Evolutionary conservation across 768 basidiomycete genomes (phyloP), one percentile per base, ranked within the genome.

Genomic region (Termitomyces sp.): DNA sequence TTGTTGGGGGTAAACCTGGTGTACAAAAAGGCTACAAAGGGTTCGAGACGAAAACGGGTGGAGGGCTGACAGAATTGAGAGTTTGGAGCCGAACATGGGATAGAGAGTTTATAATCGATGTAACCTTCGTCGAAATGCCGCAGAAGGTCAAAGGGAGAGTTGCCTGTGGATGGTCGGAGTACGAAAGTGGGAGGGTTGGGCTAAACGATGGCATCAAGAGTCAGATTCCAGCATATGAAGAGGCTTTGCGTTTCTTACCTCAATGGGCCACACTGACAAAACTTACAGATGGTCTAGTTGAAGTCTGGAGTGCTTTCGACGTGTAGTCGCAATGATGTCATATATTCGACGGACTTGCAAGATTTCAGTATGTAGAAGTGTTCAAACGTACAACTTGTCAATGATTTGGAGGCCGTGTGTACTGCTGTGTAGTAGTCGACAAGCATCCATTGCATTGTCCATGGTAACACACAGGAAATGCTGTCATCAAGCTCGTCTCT

Each of bases 141-240:
- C 40, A 51, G 23, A 56, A 45, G 42, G 44, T 67, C 23, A 78
- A 74, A 35, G 73, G 76, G 6, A 72, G 59, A 2, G 60, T 78
- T 39, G 79, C 74, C n/a, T 85, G 83, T 48, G 74, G 73, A 50
- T 84, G 81, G 78, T 74, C 77, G 13, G 83, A 84, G 62, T 78
- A 79, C 56, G 73, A 76, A 60, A 73, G 75, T 57, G 78, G 64
- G 50, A 73, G 66, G 32, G 61, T 72, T 36, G 78, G 76, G 5
- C 65, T 70, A 20, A 64, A 69, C 10, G 56, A 66, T 36, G 80
- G 78, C 16, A 87, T 85, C 56, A 79, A 81, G 52, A 88, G 85
- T 10, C 78, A 73, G 69, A 87, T 90, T 18, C 88, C 88, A 5
- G 87, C 88, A 3, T 73, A 81, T 43, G 86, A 89, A 64, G 88